Conservation (phyloP, 148 eudicot genomes). For the Rhododendron ovatum region DNA sequence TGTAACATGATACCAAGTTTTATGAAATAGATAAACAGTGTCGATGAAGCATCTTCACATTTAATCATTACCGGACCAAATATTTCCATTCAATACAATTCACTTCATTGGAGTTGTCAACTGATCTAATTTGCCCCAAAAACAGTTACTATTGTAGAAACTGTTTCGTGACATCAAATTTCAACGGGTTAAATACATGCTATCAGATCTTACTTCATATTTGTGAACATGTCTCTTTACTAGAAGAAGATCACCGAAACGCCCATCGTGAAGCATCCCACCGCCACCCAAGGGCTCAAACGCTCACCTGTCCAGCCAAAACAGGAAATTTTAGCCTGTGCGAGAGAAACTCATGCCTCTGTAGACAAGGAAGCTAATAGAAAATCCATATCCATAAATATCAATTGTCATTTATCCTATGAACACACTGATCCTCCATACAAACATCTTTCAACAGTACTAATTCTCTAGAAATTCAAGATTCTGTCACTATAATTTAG, state of each 20-base stretch:
- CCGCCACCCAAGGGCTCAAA: constrained; percentile 85
- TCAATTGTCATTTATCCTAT: background rate
- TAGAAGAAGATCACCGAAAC: constrained; percentile 81
- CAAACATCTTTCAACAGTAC: background rate
- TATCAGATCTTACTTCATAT: background rate
- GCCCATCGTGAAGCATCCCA: constrained; percentile 82
- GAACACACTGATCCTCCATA: background rate
- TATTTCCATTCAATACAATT: background rate
- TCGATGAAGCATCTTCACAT: background rate
- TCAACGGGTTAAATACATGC: background rate
- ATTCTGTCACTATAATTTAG: background rate
- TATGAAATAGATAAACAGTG: background rate
- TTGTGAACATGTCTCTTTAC: background rate
- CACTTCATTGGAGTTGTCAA: background rate
- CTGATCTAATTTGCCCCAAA: background rate
- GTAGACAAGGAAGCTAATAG: background rate
- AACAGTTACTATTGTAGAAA: background rate
- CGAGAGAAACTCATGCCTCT: background rate
- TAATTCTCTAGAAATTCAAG: background rate
- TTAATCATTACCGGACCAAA: background rate
- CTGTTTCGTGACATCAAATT: background rate
- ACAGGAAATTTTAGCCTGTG: background rate
- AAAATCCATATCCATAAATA: no score
- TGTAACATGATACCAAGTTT: background rate
- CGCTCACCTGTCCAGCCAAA: constrained; percentile 62